These are phyloP conservation scores for Globisporangium orthogonon DNA, from an alignment of 352 stramenopile genomes.

Conservation along the genomic window DNA sequence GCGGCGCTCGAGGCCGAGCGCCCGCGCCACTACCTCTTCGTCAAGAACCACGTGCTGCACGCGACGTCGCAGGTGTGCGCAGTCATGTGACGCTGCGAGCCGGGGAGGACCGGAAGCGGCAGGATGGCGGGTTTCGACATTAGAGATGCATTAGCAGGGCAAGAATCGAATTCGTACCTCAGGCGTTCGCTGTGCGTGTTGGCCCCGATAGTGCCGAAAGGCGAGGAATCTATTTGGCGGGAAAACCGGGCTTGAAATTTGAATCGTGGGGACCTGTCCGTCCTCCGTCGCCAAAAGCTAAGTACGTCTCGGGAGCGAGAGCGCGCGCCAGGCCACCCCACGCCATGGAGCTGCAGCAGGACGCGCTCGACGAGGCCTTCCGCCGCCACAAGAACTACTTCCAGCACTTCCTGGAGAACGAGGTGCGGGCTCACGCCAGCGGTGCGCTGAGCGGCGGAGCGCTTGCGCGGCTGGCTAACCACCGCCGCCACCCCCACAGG, in stretches of 20 bases:
- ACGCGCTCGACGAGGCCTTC: constrained; percentile 80
- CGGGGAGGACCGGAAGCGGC: too few relatives aligned
- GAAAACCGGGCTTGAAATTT: background rate
- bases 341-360: constrained; percentile 74
- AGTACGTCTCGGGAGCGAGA: too few relatives aligned
- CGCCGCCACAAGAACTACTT: constrained; percentile 88
- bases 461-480: background rate
- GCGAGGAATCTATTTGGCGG: background rate
- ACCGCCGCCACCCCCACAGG: constrained; percentile 17
- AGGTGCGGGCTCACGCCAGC: constrained; percentile 28
- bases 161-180: background rate
- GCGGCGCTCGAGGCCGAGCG: constrained; percentile 47
- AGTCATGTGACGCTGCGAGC: constrained; percentile 40
- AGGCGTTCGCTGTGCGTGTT: too few relatives aligned
- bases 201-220: too few relatives aligned
- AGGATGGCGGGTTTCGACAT: background rate
- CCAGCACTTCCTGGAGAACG: constrained; percentile 70
- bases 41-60: constrained; percentile 54
- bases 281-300: too few relatives aligned
- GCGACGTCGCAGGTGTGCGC: constrained; percentile 53
- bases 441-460: background rate
- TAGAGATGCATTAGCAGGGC: background rate
- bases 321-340: too few relatives aligned
- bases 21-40: constrained; percentile 60
- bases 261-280: too few relatives aligned